Evolutionary conservation across 306 rosid species (phyloP), one percentile per base, ranked within the genome.

Genomic region (Mimosa bimucronata): DNA sequence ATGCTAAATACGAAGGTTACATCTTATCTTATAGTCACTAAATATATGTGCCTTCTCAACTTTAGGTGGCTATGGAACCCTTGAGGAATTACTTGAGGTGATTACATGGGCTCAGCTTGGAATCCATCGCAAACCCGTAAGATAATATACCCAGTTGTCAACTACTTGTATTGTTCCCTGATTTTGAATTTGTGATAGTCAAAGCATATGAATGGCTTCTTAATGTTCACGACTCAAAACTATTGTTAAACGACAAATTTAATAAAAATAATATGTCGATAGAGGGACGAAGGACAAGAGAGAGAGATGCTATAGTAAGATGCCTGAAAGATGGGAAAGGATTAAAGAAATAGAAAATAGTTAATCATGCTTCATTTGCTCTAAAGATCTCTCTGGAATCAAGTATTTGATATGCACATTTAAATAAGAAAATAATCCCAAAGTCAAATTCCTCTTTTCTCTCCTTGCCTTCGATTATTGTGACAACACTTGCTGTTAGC

Each of bases 91-190:
- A 86, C 92, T 96, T 4, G 99, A 96, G 88, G 97, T 96, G 75
- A 96, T 96, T 83, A 96, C 99, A 37, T 96, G 99, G 99, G 99
- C 99, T 82, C 99, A 96, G 84, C 98, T 96, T 68, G 98, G 99
- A 48, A 96, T 96, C 66, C 99, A 96, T 79, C 90, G 91, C 82
- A 96, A 96, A 86, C 99, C 99, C 34, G 99, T 95, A 80, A 83
- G 92, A 77, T 73, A 79, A 42, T 25, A 13, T 60, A 58, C 23
- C 9, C 21, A 4, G 0, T 13, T 12, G 16, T 68, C 31, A 23
- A 23, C 38, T 34, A 34, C 38, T 34, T 2, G 19, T 23, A 2
- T 66, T 37, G 9, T 73, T 55, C 37, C 19, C 58, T 41, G 19
- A 13, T 29, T 34, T 5, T 6, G 38, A 34, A 34, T 34, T 34